Percentiles rank a stretch among this genome's conserved stretches.
These are phyloP conservation scores for Apiospora aurea DNA, from an alignment of 2,329 filamentous ascomycete genomes.

Conservation along the genomic window DNA sequence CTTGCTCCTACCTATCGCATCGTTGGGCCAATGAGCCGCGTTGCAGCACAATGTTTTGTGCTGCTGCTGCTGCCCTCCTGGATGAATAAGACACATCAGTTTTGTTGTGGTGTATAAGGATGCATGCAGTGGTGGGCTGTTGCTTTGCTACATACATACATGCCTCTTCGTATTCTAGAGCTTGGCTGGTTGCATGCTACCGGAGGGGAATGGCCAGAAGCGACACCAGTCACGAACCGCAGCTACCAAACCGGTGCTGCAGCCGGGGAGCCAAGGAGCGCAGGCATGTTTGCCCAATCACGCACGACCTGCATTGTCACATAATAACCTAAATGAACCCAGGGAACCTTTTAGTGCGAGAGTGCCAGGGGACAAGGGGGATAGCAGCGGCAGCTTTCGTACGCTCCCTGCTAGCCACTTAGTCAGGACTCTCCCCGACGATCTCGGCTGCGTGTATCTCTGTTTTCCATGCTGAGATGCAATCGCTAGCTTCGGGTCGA, in stretches of 20 bases:
- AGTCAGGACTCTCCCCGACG: background rate
- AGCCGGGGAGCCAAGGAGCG: background rate
- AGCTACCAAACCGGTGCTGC: background rate
- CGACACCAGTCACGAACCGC: slow-evolving; percentile 12
- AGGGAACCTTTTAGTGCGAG: background rate
- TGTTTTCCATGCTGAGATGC: background rate
- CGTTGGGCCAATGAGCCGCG: background rate
- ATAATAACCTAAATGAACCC: slow-evolving; percentile 19
- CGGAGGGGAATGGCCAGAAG: background rate
- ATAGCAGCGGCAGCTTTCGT: background rate
- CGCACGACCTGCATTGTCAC: background rate
- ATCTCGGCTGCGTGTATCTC: background rate
- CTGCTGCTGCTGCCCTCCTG: background rate
- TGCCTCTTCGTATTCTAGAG: background rate
- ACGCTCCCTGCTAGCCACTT: background rate
- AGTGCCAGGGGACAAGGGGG: slow-evolving; percentile 8
- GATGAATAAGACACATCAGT: background rate
- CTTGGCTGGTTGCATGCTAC: background rate
- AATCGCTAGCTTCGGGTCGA: background rate
- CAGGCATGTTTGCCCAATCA: background rate
- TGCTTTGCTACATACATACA: background rate
- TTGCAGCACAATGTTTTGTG: background rate
- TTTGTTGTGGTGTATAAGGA: background rate
- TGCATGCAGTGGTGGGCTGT: background rate
- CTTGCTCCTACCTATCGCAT: background rate